Conservation (phyloP, 768 basidiomycete species). For the Boletus coccyginus region DNA sequence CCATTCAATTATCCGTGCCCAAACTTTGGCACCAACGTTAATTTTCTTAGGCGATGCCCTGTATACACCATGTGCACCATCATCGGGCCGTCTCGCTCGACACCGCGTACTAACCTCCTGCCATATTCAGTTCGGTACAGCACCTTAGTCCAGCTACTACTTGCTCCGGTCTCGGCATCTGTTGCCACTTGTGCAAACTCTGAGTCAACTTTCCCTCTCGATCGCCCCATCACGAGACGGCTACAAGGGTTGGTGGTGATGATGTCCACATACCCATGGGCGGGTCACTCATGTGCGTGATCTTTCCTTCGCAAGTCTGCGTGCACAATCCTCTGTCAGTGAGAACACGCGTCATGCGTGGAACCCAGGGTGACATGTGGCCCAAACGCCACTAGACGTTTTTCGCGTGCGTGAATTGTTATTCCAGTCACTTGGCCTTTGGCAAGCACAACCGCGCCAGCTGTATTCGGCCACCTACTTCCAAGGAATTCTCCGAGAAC, state of each 20-base stretch:
- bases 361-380: slow-evolving; percentile 15
- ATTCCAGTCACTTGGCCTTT: slow-evolving; percentile 7
- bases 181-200: not conserved
- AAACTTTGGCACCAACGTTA: slow-evolving; percentile 14
- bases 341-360: slow-evolving; percentile 6
- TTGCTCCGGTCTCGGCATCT: slow-evolving; percentile 7
- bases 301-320: not conserved
- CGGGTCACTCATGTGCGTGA: not conserved
- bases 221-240: not conserved
- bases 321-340: not conserved
- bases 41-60: slow-evolving; percentile 11
- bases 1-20: slow-evolving; percentile 6
- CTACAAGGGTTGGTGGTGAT: not conserved
- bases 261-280: not conserved
- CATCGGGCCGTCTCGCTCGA: not conserved
- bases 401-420: slow-evolving; percentile 28
- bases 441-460: slow-evolving; percentile 4
- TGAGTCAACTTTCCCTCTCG: not conserved
- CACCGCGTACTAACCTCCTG: not conserved
- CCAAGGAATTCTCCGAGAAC: slow-evolving; percentile 4
- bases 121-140: slow-evolving; percentile 1
- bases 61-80: slow-evolving; percentile 5
- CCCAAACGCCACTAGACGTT: slow-evolving; percentile 28
- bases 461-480: not conserved
- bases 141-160: not conserved